Evolutionary conservation across 2,329 filamentous ascomycete genomes (phyloP).

Genomic region (Nemania diffusa): DNA sequence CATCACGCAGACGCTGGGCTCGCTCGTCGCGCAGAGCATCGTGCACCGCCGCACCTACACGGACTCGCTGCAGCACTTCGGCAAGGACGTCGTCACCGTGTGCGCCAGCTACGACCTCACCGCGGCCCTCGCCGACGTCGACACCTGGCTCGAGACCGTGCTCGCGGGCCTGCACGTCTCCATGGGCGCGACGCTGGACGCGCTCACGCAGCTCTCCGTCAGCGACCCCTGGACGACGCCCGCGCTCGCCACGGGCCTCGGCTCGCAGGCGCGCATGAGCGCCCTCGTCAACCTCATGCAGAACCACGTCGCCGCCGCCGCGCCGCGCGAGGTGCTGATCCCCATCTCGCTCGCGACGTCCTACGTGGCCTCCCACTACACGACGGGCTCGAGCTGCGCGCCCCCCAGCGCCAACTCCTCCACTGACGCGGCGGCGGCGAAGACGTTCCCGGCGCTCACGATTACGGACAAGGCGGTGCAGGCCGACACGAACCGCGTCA

Average conservation of each 20-base stretch:
- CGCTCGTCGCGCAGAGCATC: constrained; percentile 51
- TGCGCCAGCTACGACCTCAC: constrained; percentile 47
- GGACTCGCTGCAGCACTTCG: constrained; percentile 51
- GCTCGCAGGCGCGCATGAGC: constrained; percentile 50
- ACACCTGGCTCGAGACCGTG: constrained; percentile 45
- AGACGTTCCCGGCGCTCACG: constrained; percentile 41
- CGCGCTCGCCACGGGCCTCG: constrained; percentile 48
- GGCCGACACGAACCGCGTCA: constrained; percentile 34
- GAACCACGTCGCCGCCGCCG: constrained; percentile 47
- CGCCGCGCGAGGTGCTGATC: constrained; percentile 50
- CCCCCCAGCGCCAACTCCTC: constrained; percentile 19
- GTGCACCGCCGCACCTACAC: constrained; percentile 51
- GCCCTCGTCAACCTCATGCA: constrained; percentile 55
- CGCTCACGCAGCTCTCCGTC: constrained; percentile 42
- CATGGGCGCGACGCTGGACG: constrained; percentile 49
- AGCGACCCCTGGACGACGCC: constrained; percentile 51
- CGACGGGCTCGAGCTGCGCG: constrained; percentile 43
- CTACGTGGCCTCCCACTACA: constrained; percentile 48
- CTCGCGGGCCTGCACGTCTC: constrained; percentile 45
- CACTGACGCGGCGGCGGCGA: no score
- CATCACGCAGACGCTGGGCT: constrained; percentile 49
- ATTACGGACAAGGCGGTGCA: constrained; percentile 36
- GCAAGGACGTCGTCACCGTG: constrained; percentile 36
- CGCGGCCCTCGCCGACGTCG: constrained; percentile 35
- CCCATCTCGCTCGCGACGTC: constrained; percentile 49